Base-by-base conservation (phyloP, 305 asterid genomes). In the Andrographis paniculata region DNA sequence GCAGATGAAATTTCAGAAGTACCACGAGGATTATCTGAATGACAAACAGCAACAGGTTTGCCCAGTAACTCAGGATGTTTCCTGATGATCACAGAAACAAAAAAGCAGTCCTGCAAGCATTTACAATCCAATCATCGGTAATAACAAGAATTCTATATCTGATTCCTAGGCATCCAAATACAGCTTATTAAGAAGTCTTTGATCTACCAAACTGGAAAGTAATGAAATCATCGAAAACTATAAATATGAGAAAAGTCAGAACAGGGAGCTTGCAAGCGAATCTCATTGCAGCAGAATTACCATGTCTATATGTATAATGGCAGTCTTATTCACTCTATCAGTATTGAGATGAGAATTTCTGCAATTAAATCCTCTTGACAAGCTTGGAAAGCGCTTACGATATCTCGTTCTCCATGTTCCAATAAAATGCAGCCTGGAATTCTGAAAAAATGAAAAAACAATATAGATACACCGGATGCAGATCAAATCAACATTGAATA, bases 381-480 rank as follows among this genome's bases (percentile, higher is more conserved):
- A 54, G 60, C 51, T 64, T 43, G 76, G 77, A 64, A 80, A 87
- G 48, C 79, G 94, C 56, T 81, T 87, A 53, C 95, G 87, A 42
- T 87, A 91, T 48, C 96, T 76, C 66, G 74, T 83, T 71, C 95
- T 91, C 96, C 96, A 91, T 59, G 99, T 80, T 55, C 99, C 99
- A 60, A 91, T 91, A 63, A 91, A 91, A 66, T 87, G 99, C 79
- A 91, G 75, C 75, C 99, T 80, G 52, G 99, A 91, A 63, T 67
- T 70, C 99, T 91, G 93, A n/a, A 28, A 67, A 72, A 49, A 18
- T 24, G 42, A 65, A 52, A n/a, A 61, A 40, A 46, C 52, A 50
- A 36, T 66, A 45, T 58, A 45, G 54, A 49, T 30, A 36, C n/a
- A n/a, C n/a, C n/a, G n/a, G n/a, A n/a, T n/a, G n/a, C n/a, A n/a